These are phyloP conservation scores for Boletus mariae DNA, from an alignment of 1,284 basidiomycete genomes.

Conservation along the genomic window DNA sequence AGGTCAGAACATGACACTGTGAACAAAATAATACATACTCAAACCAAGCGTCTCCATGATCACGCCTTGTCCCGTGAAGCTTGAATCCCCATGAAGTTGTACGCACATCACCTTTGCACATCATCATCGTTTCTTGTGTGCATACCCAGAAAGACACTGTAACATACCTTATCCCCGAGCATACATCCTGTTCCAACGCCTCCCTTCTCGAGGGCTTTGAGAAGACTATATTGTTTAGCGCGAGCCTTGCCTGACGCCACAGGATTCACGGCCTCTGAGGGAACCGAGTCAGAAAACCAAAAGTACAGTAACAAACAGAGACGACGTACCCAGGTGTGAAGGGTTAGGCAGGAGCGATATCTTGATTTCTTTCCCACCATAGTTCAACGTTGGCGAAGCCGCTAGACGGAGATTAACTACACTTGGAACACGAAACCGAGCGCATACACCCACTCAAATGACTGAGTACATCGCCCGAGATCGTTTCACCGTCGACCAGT, in stretches of 20 bases:
- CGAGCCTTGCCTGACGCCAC: conserved; percentile 87
- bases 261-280: conserved; percentile 77
- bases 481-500: conserved; percentile 58
- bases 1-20: background rate
- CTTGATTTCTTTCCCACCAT: conserved; percentile 52
- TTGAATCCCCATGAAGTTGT: conserved; percentile 87
- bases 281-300: background rate
- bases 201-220: conserved; percentile 51
- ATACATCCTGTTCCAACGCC: conserved; percentile 52
- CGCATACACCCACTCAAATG: conserved; percentile 57
- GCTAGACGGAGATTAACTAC: conserved; percentile 35
- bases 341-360: conserved; percentile 84
- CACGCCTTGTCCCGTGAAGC: conserved; percentile 85
- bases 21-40: conserved; percentile 44
- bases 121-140: background rate
- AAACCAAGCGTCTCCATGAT: conserved; percentile 86
- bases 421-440: background rate
- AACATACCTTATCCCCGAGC: conserved; percentile 64
- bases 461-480: conserved; percentile 82
- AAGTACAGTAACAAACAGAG: background rate
- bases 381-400: conserved; percentile 57
- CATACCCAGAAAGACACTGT: background rate
- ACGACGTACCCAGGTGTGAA: conserved; percentile 68
- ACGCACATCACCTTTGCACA: conserved; percentile 67
- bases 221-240: conserved; percentile 84